Evolutionary conservation across 164 flowering plant genomes (phyloP), one percentile per base, ranked within the genome.

Genomic region (Nymphaea thermarum): DNA sequence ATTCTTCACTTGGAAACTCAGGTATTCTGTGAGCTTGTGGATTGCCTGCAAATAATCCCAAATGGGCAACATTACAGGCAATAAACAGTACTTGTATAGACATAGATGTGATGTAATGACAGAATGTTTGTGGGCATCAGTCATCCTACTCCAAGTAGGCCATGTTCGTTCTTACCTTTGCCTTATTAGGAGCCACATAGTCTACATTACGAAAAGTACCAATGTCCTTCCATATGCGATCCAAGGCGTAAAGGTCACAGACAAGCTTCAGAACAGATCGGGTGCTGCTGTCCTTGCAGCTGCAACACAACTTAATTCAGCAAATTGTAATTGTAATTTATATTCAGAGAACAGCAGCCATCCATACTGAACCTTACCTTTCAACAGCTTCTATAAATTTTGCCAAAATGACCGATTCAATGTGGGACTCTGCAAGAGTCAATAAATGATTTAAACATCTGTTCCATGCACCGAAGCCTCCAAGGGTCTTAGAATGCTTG

Each of bases 141-240:
- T 25, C 36, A 25, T 25, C 36, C 36, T 25, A 25, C 36, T 25
- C 0, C 36, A 25, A 25, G 36, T 25, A 25, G 36, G 36, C 36
- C 36, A 25, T 25, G 36, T 25, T 51, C 12, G 57, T 51, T 51
- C 57, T 44, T 84, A 94, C 98, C 98, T 91, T 94, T 16, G 98
- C 98, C 79, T 94, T 94, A 76, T 94, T 94, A 16, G 98, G 98
- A 51, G 98, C 96, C 63, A 94, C 88, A 80, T 91, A 94, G 71
- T 94, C 98, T 44, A 91, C 98, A 76, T 82, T 94, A 8, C 96
- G 88, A 77, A 89, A 94, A 42, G 98, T 94, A 64, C 98, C 98
- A 17, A 94, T 91, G 77, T 94, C 98, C 25, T 89, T 87, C 97
- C 97, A 94, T 72, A 94, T 91, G 41, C 91, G 85, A 70, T 94